Conservation (phyloP, 2,329 filamentous ascomycete genomes). For the Penicillium carneum region DNA sequence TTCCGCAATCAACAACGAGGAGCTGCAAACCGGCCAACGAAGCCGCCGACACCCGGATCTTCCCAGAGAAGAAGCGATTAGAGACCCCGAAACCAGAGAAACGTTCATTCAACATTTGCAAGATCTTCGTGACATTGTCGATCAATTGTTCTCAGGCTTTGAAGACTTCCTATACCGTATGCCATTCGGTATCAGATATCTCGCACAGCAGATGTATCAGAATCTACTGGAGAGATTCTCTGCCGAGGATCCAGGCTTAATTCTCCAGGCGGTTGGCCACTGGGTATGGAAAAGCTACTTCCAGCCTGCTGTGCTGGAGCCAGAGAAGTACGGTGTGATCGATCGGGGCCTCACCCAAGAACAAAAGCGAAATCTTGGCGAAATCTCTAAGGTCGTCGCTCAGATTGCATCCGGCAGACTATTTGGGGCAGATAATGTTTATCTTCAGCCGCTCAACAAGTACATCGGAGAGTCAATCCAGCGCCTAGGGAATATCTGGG, state of each 20-base stretch:
- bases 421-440: slow-evolving; percentile 93
- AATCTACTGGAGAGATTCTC: slow-evolving; percentile 78
- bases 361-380: slow-evolving; percentile 88
- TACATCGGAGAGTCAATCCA: slow-evolving; percentile 87
- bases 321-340: slow-evolving; percentile 90
- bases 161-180: slow-evolving; percentile 86
- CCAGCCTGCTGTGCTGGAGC: slow-evolving; percentile 84
- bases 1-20: slow-evolving; percentile 94
- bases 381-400: slow-evolving; percentile 88
- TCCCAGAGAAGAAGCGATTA: slow-evolving; percentile 90
- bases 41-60: slow-evolving; percentile 84
- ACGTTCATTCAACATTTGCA: slow-evolving; percentile 94
- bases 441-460: slow-evolving; percentile 90
- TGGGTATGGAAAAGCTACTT: slow-evolving; percentile 97
- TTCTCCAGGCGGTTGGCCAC: slow-evolving; percentile 83
- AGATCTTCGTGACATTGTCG: slow-evolving; percentile 90
- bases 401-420: slow-evolving; percentile 87
- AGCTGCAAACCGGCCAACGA: slow-evolving; percentile 85
- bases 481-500: slow-evolving; percentile 76
- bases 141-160: slow-evolving; percentile 82
- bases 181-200: slow-evolving; percentile 89
- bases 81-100: slow-evolving; percentile 88
- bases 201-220: slow-evolving; percentile 85
- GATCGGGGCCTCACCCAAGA: slow-evolving; percentile 87
- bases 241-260: slow-evolving; percentile 75